A percentile compares a stretch with the other conserved stretches of the same genome.
These are phyloP conservation scores for Fragaria ananassa DNA, from an alignment of 306 rosid genomes.

Conservation along the genomic window DNA sequence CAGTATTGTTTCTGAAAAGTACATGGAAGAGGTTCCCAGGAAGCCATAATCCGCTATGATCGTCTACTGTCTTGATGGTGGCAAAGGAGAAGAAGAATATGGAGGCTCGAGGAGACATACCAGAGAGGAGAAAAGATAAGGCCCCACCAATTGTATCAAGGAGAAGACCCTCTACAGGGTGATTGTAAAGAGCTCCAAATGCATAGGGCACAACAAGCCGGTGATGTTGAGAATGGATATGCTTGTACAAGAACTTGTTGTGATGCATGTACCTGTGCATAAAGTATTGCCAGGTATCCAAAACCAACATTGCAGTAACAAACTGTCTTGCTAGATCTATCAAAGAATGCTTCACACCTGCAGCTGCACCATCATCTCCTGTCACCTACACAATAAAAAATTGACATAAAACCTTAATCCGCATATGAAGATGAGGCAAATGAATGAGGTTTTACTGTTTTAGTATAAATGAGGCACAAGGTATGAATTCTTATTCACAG, in stretches of 20 bases:
- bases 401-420: not conserved
- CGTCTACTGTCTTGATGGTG: conserved; percentile 89
- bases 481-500: not conserved
- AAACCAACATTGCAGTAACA: conserved; percentile 72
- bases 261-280: conserved; percentile 98
- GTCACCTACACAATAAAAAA: conserved; percentile 52
- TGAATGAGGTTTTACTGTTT: not conserved
- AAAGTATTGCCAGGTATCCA: conserved; percentile 98
- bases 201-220: conserved; percentile 86
- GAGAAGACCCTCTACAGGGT: conserved; percentile 92
- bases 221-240: conserved; percentile 90
- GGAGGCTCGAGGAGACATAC: conserved; percentile 85
- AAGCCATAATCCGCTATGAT: conserved; percentile 89
- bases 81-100: conserved; percentile 97
- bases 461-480: not conserved
- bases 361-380: conserved; percentile 42
- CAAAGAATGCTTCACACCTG: conserved; percentile 42
- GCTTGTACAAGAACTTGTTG: conserved; percentile 91
- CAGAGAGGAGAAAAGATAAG: conserved; percentile 77
- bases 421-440: not conserved
- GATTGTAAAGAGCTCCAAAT: conserved; percentile 92
- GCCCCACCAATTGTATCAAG: conserved; percentile 95
- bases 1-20: conserved; percentile 73
- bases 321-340: conserved; percentile 60
- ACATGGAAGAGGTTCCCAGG: conserved; percentile 85